Percentiles rank a stretch among this genome's conserved stretches.
Conservation (phyloP, 768 basidiomycete genomes). For the Suillus spraguei region DNA sequence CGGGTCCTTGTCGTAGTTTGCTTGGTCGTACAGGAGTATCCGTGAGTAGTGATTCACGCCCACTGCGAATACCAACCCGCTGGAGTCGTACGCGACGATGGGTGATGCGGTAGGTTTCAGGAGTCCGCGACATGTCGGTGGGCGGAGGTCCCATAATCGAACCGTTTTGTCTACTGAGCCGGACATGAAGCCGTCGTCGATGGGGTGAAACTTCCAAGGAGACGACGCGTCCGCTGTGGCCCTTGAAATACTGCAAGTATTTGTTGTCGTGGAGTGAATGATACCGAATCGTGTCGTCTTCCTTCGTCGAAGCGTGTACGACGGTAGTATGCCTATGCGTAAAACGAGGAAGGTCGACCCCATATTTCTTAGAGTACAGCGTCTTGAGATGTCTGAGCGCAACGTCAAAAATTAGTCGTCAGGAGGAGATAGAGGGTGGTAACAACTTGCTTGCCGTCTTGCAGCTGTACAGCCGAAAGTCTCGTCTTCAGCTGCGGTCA, state of each 20-base stretch:
- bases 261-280: constrained; percentile 96
- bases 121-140: constrained; percentile 75
- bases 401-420: constrained; percentile 30
- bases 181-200: constrained; percentile 96
- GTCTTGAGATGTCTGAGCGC: constrained; percentile 69
- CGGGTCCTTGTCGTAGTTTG: constrained; percentile 89
- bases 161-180: constrained; percentile 94
- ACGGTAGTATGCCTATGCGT: constrained; percentile 89
- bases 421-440: constrained; percentile 20
- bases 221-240: constrained; percentile 87
- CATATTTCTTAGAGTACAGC: constrained; percentile 94
- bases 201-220: constrained; percentile 91
- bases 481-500: constrained; percentile 93
- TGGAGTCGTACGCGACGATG: constrained; percentile 81
- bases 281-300: constrained; percentile 93
- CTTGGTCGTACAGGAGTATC: constrained; percentile 83
- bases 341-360: constrained; percentile 91
- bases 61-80: constrained; percentile 85
- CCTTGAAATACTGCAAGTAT: constrained; percentile 94
- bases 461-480: constrained; percentile 83
- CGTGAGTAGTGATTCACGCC: constrained; percentile 81
- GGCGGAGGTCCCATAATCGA: constrained; percentile 92
- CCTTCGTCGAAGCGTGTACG: constrained; percentile 91
- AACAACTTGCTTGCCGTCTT: constrained; percentile 86
- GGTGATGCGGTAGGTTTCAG: constrained; percentile 73